A percentile compares a stretch with the other conserved stretches of the same genome.
Conservation (phyloP, 1,139 yeast genomes). For the Yamadazyma aaseri region DNA sequence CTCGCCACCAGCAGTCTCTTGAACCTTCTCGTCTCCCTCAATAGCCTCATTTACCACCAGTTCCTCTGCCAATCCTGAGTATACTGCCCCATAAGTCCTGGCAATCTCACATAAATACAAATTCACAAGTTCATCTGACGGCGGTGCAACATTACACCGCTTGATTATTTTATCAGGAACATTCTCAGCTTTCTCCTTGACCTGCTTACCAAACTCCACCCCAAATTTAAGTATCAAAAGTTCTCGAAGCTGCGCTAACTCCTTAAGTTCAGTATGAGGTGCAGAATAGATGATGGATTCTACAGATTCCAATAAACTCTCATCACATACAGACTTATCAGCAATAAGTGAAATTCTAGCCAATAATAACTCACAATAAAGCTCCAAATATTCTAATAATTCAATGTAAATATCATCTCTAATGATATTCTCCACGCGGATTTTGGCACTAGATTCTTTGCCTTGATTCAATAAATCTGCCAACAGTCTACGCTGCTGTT, state of each 20-base stretch:
- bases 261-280: slow-evolving; percentile 74
- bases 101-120: slow-evolving; percentile 81
- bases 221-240: slow-evolving; percentile 65
- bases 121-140: slow-evolving; percentile 61
- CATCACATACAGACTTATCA: slow-evolving; percentile 50
- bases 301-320: slow-evolving; percentile 72
- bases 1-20: slow-evolving; percentile 17
- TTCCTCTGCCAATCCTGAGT: slow-evolving; percentile 47
- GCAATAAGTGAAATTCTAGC: slow-evolving; percentile 68
- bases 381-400: slow-evolving; percentile 72
- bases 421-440: slow-evolving; percentile 82
- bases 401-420: slow-evolving; percentile 84
- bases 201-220: slow-evolving; percentile 50
- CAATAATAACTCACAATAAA: slow-evolving; percentile 78
- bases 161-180: slow-evolving; percentile 67
- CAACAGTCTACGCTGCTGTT: slow-evolving; percentile 73
- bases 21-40: slow-evolving; percentile 15
- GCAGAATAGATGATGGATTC: slow-evolving; percentile 69
- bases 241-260: slow-evolving; percentile 61
- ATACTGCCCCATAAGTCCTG: slow-evolving; percentile 73
- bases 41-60: slow-evolving; percentile 14
- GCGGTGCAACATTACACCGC: slow-evolving; percentile 68
- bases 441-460: slow-evolving; percentile 80
- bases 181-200: slow-evolving; percentile 50
- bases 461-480: slow-evolving; percentile 72